These are phyloP conservation scores for Lactifluus piperatus DNA, from an alignment of 768 basidiomycete genomes.

Conservation along the genomic window DNA sequence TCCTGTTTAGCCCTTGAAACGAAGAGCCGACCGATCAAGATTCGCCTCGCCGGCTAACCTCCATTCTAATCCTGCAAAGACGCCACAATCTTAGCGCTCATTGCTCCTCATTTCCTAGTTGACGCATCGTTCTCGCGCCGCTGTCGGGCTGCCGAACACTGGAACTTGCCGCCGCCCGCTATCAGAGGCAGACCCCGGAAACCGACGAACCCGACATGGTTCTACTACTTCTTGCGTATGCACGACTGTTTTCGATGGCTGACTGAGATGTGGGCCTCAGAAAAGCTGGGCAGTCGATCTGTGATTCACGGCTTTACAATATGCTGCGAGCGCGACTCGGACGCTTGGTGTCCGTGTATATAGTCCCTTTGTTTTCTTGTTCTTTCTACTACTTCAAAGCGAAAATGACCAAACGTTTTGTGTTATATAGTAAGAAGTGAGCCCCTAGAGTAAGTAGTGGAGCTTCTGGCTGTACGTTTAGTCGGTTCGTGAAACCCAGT, in stretches of 20 bases:
- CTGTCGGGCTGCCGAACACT: constrained; percentile 3
- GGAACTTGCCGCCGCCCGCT: neutral
- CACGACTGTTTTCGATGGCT: constrained; percentile 3
- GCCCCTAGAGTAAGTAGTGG: too few species aligned
- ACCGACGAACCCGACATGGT: constrained; percentile 4
- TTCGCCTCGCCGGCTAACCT: constrained; percentile 61
- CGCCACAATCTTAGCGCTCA: constrained; percentile 10
- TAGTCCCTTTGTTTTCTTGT: neutral
- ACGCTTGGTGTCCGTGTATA: neutral
- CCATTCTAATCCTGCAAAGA: neutral
- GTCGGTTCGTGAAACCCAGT: neutral
- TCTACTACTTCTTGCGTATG: constrained; percentile 11
- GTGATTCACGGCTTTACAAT: constrained; percentile 1
- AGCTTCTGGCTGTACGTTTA: too few species aligned
- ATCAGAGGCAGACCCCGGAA: neutral
- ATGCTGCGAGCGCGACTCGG: constrained; percentile 2
- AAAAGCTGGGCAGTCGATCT: neutral
- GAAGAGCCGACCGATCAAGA: constrained; percentile 64
- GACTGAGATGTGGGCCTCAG: neutral
- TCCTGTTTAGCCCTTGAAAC: constrained; percentile 49
- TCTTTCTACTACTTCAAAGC: neutral
- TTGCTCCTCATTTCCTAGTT: neutral
- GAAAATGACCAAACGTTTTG: neutral
- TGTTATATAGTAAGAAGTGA: neutral
- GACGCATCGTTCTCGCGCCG: constrained; percentile 11